Conservation (phyloP, 2,329 filamentous ascomycete genomes). For the Cadophora gregata region DNA sequence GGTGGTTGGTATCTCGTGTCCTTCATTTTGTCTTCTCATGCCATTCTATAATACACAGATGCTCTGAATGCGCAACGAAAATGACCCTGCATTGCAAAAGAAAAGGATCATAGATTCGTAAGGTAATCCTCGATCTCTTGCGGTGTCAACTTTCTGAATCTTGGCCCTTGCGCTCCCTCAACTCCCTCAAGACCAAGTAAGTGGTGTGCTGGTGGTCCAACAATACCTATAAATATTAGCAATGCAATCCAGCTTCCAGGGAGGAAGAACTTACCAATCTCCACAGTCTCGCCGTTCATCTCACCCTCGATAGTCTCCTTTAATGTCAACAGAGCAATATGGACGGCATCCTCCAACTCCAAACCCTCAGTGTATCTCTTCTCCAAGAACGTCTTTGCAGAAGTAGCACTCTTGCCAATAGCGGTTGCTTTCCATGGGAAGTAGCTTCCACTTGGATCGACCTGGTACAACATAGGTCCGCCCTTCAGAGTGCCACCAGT, state of each 20-base stretch:
- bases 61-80: slow-evolving; percentile 31
- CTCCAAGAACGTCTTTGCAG: slow-evolving; percentile 98
- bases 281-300: slow-evolving; percentile 98
- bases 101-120: slow-evolving; percentile 78
- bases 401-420: slow-evolving; percentile 97
- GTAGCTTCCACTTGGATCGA: slow-evolving; percentile 98
- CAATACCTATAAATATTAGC: slow-evolving; percentile 70
- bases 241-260: slow-evolving; percentile 3
- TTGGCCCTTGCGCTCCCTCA: slow-evolving; percentile 80
- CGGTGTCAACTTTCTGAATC: slow-evolving; percentile 93
- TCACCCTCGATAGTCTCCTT: slow-evolving; percentile 99
- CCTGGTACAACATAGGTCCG: slow-evolving; percentile 96
- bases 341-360: slow-evolving; percentile 96
- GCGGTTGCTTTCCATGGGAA: slow-evolving; percentile 99
- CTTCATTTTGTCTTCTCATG: slow-evolving; percentile 43
- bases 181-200: slow-evolving; percentile 91
- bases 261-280: slow-evolving; percentile 72
- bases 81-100: slow-evolving; percentile 33
- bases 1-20: slow-evolving; percentile 40
- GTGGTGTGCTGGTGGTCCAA: slow-evolving; percentile 92
- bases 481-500: slow-evolving; percentile 96
- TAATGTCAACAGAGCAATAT: slow-evolving; percentile 94
- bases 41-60: slow-evolving; percentile 47
- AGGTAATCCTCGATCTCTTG: slow-evolving; percentile 99
- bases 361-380: slow-evolving; percentile 98